Evolutionary conservation across 495 filamentous ascomycete species (phyloP).

Genomic region (Viridothelium virens): DNA sequence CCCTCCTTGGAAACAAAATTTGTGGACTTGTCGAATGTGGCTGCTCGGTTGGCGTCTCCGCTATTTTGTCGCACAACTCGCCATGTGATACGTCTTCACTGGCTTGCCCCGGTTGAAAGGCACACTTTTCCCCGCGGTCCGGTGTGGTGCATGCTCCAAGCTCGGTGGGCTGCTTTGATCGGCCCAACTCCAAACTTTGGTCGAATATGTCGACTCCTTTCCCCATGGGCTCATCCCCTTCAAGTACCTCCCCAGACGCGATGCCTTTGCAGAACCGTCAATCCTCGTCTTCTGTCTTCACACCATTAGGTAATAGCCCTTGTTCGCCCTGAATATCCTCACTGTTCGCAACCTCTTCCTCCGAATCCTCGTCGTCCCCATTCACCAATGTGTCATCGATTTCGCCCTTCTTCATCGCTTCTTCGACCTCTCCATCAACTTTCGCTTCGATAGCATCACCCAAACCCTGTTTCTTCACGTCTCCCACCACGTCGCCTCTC

Average conservation of each 20-base stretch:
- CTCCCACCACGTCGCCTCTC: conserved; percentile 30
- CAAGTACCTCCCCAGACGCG: conserved; percentile 4
- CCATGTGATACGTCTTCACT: too few species aligned
- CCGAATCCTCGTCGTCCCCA: not conserved
- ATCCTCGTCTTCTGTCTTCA: conserved; percentile 1
- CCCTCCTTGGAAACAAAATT: too few species aligned
- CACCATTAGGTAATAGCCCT: not conserved
- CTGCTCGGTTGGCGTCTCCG: too few species aligned
- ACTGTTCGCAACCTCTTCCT: not conserved
- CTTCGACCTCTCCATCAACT: conserved; percentile 7
- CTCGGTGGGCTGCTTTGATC: too few species aligned
- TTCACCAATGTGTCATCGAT: conserved; percentile 3
- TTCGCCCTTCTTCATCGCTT: conserved; percentile 7
- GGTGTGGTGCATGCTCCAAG: too few species aligned
- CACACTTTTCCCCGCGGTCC: too few species aligned
- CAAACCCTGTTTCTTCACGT: conserved; percentile 4
- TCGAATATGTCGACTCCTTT: not conserved
- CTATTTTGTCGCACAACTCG: too few species aligned
- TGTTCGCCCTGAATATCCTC: not conserved
- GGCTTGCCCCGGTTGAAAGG: too few species aligned
- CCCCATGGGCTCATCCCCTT: not conserved
- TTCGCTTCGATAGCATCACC: not conserved
- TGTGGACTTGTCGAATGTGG: too few species aligned
- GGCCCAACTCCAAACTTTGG: not conserved
- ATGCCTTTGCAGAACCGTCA: conserved; percentile 1